Conservation (phyloP, 345 rosid species). For the Eucalyptus caleyi region DNA sequence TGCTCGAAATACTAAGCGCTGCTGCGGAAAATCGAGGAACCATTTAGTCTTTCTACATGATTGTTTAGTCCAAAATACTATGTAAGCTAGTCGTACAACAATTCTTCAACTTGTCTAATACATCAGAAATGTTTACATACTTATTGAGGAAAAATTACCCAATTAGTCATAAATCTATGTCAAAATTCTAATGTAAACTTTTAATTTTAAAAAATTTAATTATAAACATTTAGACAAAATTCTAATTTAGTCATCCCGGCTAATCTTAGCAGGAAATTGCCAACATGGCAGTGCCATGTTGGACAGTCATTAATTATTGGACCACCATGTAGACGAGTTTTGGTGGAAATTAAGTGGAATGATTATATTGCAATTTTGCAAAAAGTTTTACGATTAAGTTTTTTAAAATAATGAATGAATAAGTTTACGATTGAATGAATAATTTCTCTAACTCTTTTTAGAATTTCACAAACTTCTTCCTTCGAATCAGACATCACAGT, state of each 20-base stretch:
- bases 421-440: no score
- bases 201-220: not conserved
- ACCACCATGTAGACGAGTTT: not conserved
- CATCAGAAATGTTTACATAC: not conserved
- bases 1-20: not conserved
- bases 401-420: no score
- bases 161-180: not conserved
- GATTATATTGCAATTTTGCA: not conserved
- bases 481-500: not conserved
- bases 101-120: not conserved
- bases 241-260: not conserved
- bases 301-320: not conserved
- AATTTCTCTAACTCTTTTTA: not conserved
- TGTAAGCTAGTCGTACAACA: not conserved
- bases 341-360: not conserved
- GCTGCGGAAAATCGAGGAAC: not conserved
- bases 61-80: not conserved
- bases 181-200: not conserved
- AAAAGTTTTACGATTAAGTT: fast-evolving
- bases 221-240: not conserved
- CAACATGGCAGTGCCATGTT: not conserved
- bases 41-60: not conserved
- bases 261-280: not conserved
- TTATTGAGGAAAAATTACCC: not conserved
- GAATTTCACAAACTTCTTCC: not conserved